Evolutionary conservation across 1,284 basidiomycete species (phyloP).

Genomic region (Puccinia sorghi): DNA sequence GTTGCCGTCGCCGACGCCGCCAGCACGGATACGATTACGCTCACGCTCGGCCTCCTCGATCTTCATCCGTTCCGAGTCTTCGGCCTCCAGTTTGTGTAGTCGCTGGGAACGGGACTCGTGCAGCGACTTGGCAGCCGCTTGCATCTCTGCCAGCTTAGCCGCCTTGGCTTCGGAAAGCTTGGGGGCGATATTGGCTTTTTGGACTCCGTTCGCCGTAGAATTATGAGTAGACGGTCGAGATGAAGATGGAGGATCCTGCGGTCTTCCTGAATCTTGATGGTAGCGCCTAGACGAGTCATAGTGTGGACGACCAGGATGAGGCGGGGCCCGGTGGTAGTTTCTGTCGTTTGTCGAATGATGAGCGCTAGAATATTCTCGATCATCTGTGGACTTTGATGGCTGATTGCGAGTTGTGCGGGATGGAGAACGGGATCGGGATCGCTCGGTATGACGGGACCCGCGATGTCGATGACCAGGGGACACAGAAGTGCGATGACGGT

Average conservation of each 20-base stretch:
- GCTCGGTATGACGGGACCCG: slow-evolving; percentile 8
- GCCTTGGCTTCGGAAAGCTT: slow-evolving; percentile 29
- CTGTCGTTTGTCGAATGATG: slow-evolving; percentile 10
- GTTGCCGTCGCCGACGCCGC: slow-evolving; percentile 30
- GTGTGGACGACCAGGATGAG: slow-evolving; percentile 5
- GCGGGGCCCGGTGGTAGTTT: background rate
- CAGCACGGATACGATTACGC: slow-evolving; percentile 28
- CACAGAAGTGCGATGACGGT: background rate
- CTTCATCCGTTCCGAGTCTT: slow-evolving; percentile 22
- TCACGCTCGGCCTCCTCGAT: slow-evolving; percentile 29
- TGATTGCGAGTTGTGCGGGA: slow-evolving; percentile 5
- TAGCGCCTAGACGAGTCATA: slow-evolving; percentile 5
- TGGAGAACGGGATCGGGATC: slow-evolving; percentile 15
- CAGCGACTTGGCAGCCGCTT: slow-evolving; percentile 18
- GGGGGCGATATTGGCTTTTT: background rate
- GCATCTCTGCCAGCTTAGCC: slow-evolving; percentile 38
- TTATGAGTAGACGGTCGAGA: background rate
- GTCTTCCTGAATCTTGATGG: slow-evolving; percentile 1
- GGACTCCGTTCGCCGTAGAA: background rate
- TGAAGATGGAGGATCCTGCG: background rate
- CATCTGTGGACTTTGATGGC: background rate
- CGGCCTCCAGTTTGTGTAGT: slow-evolving; percentile 13
- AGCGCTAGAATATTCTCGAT: background rate
- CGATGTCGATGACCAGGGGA: slow-evolving; percentile 33
- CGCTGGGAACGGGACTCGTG: slow-evolving; percentile 12